Base-by-base conservation (phyloP, 2,329 filamentous ascomycete species). In the Fusarium sp. region DNA sequence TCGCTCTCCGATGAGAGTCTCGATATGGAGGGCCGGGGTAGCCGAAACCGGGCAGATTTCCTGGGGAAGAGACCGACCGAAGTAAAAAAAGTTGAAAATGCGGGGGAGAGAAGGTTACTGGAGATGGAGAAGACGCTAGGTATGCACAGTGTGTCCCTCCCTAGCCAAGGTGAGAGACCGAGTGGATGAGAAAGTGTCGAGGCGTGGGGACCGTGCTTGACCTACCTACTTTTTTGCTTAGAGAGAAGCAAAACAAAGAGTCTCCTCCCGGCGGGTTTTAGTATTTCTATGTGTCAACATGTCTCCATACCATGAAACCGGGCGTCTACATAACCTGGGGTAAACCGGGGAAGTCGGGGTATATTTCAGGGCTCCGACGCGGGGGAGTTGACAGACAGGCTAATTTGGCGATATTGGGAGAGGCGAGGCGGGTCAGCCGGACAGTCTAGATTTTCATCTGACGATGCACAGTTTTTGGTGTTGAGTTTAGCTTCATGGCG, bases 101-200 rank as follows among this genome's bases (percentile, higher is more conserved):
- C 55, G 70, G 70, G 67, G 63, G 56, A 28, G 28, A 30, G 47
- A 57, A 38, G 39, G 24, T n/a, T 28, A 4, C 35, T 41, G 32
- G 62, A 72, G 54, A 64, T 58, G 58, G 42, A 71, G 55, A 60
- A 36, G 7, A 17, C 58, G 58, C 71, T 74, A 74, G 50, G 38
- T 28, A 74, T 74, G 72, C 72, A 72, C 68, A 54, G 61, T 54
- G 70, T 74, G 72, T 75, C 47, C 57, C 53, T 73, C 69, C 72
- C 72, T 75, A 71, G 59, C 58, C 63, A 41, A 24, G 38, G 57
- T 65, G 48, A 71, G 35, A n/a, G 15, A 28, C 24, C 10, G 38
- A 44, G 36, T 70, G 36, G 59, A 35, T 42, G 48, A 35, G 55
- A 63, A 35, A 32, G 35, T n/a, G 35, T 54, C 51, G 5, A 39